Evolutionary conservation across 306 rosid species (phyloP).

Genomic region (Argentina anserina): DNA sequence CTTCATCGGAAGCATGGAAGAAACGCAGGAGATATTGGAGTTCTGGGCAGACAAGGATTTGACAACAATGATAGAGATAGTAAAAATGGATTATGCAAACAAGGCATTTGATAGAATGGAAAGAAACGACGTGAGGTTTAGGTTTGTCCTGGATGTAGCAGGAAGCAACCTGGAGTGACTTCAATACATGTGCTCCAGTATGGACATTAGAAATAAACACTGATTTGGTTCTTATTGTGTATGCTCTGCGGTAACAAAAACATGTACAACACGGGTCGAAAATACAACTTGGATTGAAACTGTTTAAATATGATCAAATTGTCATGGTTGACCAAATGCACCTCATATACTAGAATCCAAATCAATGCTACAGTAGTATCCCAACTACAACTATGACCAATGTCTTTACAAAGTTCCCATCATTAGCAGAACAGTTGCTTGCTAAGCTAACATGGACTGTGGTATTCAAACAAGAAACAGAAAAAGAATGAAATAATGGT

Average conservation of each 20-base stretch:
- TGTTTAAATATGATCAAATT: background rate
- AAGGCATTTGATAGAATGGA: constrained; percentile 42
- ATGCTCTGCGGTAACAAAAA: background rate
- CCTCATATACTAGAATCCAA: background rate
- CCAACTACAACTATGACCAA: background rate
- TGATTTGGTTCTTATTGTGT: background rate
- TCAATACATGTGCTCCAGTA: background rate
- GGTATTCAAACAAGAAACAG: constrained; percentile 9
- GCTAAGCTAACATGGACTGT: constrained; percentile 13
- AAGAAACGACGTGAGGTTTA: constrained; percentile 32
- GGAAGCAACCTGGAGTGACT: constrained; percentile 26
- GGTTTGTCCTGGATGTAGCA: constrained; percentile 37
- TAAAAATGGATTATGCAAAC: constrained; percentile 28
- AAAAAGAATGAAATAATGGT: constrained; percentile 47
- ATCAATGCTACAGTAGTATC: background rate
- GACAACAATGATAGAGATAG: constrained; percentile 27
- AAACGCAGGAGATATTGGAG: constrained; percentile 31
- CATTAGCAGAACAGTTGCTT: constrained; percentile 3
- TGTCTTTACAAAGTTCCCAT: constrained; percentile 14
- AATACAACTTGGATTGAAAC: background rate
- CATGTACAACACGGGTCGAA: background rate
- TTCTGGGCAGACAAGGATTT: constrained; percentile 34
- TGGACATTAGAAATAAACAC: background rate
- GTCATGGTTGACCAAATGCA: background rate
- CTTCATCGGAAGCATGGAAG: constrained; percentile 50